These are phyloP conservation scores for Diaporthe batatas DNA, from an alignment of 2,329 filamentous ascomycete genomes.

Conservation along the genomic window DNA sequence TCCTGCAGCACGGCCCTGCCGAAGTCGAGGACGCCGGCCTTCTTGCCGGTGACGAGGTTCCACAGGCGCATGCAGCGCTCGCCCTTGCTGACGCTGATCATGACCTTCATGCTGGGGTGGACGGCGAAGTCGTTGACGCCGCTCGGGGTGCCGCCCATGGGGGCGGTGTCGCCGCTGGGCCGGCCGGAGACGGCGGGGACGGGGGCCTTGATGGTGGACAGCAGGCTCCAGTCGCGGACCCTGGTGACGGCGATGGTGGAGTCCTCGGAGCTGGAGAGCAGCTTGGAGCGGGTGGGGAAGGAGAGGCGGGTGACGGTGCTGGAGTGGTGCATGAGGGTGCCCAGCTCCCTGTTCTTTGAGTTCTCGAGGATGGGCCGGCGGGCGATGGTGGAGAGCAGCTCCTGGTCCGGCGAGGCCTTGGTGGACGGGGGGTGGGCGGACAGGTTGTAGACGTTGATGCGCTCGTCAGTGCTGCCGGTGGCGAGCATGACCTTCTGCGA, in stretches of 20 bases:
- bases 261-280: slow-evolving; percentile 90
- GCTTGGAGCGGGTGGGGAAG: slow-evolving; percentile 88
- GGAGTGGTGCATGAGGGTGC: slow-evolving; percentile 87
- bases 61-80: slow-evolving; percentile 94
- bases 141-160: slow-evolving; percentile 82
- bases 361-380: slow-evolving; percentile 85
- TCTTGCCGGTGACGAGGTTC: slow-evolving; percentile 97
- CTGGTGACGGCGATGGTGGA: slow-evolving; percentile 90
- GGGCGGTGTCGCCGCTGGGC: slow-evolving; percentile 91
- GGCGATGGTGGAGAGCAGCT: slow-evolving; percentile 75
- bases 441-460: slow-evolving; percentile 93
- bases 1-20: slow-evolving; percentile 77
- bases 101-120: slow-evolving; percentile 95
- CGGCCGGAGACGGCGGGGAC: slow-evolving; percentile 83
- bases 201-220: slow-evolving; percentile 91
- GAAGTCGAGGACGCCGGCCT: slow-evolving; percentile 93
- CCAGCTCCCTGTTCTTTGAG: slow-evolving; percentile 87
- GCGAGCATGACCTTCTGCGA: slow-evolving; percentile 89
- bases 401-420: slow-evolving; percentile 61
- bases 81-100: slow-evolving; percentile 91
- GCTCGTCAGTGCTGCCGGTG: slow-evolving; percentile 91
- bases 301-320: slow-evolving; percentile 83
- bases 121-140: slow-evolving; percentile 96
- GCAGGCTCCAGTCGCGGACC: slow-evolving; percentile 88
- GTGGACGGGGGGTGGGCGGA: slow-evolving; percentile 75